A percentile compares a stretch with the other conserved stretches of the same genome.
Evolutionary conservation across 2,329 filamentous ascomycete genomes (phyloP).

Genomic region (Beauveria scarabaeidicola): DNA sequence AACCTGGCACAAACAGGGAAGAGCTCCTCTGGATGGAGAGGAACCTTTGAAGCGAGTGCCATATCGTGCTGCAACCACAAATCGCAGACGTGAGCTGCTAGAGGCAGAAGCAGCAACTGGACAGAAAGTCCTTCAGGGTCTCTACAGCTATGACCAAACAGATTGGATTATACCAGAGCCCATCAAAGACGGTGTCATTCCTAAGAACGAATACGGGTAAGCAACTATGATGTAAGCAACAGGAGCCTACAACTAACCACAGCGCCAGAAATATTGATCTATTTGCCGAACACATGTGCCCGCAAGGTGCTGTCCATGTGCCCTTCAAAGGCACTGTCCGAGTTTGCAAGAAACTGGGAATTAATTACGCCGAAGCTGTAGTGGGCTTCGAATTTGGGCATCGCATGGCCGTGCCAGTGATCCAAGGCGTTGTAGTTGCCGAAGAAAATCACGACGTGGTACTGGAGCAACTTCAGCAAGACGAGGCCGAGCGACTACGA

Average conservation of each 20-base stretch:
- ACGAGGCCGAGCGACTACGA: constrained; percentile 63
- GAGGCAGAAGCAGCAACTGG: constrained; percentile 74
- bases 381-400: constrained; percentile 95
- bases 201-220: constrained; percentile 80
- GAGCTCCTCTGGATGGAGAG: constrained; percentile 62
- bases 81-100: constrained; percentile 79
- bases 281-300: constrained; percentile 90
- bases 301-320: constrained; percentile 72
- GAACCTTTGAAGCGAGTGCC: constrained; percentile 78
- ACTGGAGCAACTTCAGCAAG: constrained; percentile 69
- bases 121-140: constrained; percentile 74
- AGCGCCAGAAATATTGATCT: constrained; percentile 71
- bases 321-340: constrained; percentile 68
- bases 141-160: constrained; percentile 79
- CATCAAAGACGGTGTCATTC: constrained; percentile 76
- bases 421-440: constrained; percentile 83
- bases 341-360: constrained; percentile 73
- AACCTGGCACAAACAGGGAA: constrained; percentile 95
- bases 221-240: background rate
- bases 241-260: constrained; percentile 15
- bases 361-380: constrained; percentile 90
- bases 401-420: constrained; percentile 85
- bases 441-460: constrained; percentile 67
- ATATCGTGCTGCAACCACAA: constrained; percentile 81
- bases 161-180: constrained; percentile 92